phyloP scores from a whole-genome alignment of 345 rosid species.

The Nephelium lappaceum region DNA sequence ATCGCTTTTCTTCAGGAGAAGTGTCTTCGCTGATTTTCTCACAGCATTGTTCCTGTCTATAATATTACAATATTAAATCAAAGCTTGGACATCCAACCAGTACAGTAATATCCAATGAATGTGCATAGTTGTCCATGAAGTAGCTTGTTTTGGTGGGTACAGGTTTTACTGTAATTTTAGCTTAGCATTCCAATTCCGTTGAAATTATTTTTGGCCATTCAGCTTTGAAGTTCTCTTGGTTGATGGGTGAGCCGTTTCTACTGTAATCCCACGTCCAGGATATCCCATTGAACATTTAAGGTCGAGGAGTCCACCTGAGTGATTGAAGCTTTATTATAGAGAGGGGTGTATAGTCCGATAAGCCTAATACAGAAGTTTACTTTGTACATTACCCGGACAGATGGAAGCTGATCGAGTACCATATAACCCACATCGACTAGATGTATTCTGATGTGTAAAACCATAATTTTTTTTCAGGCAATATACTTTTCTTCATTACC shows the following conservation, averaged over 20 bases:
- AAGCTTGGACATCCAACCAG: neutral
- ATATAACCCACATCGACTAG: no score
- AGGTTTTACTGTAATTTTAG: neutral
- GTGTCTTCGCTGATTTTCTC: neutral
- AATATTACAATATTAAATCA: neutral
- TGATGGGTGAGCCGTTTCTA: neutral
- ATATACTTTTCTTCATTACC: neutral
- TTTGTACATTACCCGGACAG: neutral
- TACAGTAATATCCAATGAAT: neutral
- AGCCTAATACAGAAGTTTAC: neutral
- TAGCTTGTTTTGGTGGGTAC: neutral
- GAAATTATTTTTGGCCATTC: neutral
- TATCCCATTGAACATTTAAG: no score
- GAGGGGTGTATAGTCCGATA: neutral
- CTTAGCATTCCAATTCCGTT: no score
- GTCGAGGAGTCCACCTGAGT: neutral
- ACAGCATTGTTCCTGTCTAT: neutral
- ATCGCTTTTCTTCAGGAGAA: neutral
- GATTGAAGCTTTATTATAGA: neutral
- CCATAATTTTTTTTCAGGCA: neutral
- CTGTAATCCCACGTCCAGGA: neutral
- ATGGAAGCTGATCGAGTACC: no score
- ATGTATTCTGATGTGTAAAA: neutral
- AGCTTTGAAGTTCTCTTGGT: neutral
- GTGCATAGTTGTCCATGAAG: conserved; percentile 2